Evolutionary conservation across 106 monocot genomes (phyloP).

Genomic region (Acorus calamus): DNA sequence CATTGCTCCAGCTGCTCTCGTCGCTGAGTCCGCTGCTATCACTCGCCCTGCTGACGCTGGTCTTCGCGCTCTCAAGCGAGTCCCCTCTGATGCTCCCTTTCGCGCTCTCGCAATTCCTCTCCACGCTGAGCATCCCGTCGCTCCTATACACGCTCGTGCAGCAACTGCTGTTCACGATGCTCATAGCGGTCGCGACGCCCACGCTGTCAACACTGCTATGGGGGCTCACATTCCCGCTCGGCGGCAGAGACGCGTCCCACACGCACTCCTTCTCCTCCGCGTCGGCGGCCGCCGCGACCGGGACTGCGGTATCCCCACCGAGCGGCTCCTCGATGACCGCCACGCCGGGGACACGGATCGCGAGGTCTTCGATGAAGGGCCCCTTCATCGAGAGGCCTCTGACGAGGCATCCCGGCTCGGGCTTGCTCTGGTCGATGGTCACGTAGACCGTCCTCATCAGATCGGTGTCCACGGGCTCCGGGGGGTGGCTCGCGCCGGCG

Average conservation of each 20-base stretch:
- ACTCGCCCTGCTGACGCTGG: constrained; percentile 70
- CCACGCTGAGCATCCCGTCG: constrained; percentile 42
- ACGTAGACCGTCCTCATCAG: constrained; percentile 71
- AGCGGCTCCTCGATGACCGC: too few relatives aligned
- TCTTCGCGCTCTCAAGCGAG: constrained; percentile 67
- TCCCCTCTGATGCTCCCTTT: constrained; percentile 51
- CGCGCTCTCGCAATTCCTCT: constrained; percentile 45
- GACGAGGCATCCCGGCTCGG: constrained; percentile 25
- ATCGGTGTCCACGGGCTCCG: constrained; percentile 78
- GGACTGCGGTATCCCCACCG: too few relatives aligned
- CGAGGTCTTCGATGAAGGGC: constrained; percentile 63
- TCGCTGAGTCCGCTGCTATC: constrained; percentile 91
- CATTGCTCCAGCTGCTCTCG: constrained; percentile 77
- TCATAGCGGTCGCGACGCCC: constrained; percentile 49
- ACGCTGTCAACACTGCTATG: constrained; percentile 69
- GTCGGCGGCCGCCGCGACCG: not conserved
- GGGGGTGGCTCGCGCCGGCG: constrained; percentile 86
- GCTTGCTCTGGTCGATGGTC: constrained; percentile 47
- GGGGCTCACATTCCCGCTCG: constrained; percentile 83
- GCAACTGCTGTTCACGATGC: constrained; percentile 35
- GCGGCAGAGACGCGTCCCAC: constrained; percentile 85
- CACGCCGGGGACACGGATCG: constrained; percentile 30
- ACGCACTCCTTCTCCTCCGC: constrained; percentile 58
- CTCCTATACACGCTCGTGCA: constrained; percentile 54
- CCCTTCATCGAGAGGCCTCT: constrained; percentile 16